Evolutionary conservation across 768 basidiomycete species (phyloP), one percentile per base, ranked within the genome.

Genomic region (Macrolepiota dolichaula): DNA sequence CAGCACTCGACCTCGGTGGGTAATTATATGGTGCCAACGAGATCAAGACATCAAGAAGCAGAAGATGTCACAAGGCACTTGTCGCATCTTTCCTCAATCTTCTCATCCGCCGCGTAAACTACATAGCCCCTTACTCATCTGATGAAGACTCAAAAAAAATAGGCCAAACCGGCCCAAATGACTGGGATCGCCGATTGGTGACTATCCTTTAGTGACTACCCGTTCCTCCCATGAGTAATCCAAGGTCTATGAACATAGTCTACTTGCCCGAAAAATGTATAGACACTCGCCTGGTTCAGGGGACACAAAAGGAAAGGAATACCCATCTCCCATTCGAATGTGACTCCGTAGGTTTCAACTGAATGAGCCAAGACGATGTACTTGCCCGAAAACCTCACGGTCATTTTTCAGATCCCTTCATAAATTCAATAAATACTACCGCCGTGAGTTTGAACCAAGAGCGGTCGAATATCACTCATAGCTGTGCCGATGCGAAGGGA

Each of bases 11-110:
- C 42, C 32, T 52, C 51, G 29, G 51, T 36, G 35, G 32, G 32
- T 52, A 13, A 17, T 29, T 52, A 36, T 17, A 29, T 22, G 29
- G 13, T 17, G 12, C 51, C 4, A 17, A n/a, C 35, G 13, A 35
- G 35, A 52, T 52, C 51, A 52, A 36, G 12, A 25, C 36, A 37
- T 54, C 52, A 54, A 22, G 52, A 54, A 38, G 52, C n/a, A 53
- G 52, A 12, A 36, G 37, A 12, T 37, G 52, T 35, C 52, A 53
- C 52, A 37, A n/a, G 11, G 35, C 36, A 38, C n/a, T 38, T 37
- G 52, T 38, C 24, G 36, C 35, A 36, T 40, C 22, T 38, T 24
- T 37, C n/a, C 22, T 17, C 17, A 37, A 38, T 37, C 55, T 57
- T 57, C 55, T 57, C 17, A 44, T 47, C 32, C n/a, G 42, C 44